Percentiles rank a stretch among this genome's conserved stretches.
phyloP scores from a whole-genome alignment of 1,284 basidiomycete species.

The Malassezia psittaci region DNA sequence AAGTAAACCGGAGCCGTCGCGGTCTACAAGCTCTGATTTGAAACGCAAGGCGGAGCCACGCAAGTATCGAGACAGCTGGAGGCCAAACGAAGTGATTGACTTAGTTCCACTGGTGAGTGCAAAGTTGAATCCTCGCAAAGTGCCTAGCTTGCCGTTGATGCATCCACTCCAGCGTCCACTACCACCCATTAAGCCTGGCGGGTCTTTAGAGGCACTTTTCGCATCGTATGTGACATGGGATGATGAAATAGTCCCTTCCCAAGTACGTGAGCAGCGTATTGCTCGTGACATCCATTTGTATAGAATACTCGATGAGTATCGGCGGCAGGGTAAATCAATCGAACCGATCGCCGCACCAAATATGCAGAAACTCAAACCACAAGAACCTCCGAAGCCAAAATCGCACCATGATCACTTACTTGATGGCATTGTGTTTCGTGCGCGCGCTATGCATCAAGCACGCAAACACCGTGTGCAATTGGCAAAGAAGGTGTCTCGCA shows the following conservation, averaged over 20 bases:
- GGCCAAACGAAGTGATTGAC: background rate
- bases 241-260: constrained; percentile 18
- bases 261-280: constrained; percentile 12
- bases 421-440: constrained; percentile 19
- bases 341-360: constrained; percentile 12
- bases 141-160: constrained; percentile 7
- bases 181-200: constrained; percentile 7
- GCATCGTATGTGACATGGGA: constrained; percentile 22
- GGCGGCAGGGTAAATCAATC: constrained; percentile 22
- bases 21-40: background rate
- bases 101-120: background rate
- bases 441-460: constrained; percentile 30
- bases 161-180: constrained; percentile 23
- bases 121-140: background rate
- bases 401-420: constrained; percentile 29
- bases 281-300: constrained; percentile 19
- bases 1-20: background rate
- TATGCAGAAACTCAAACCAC: constrained; percentile 18
- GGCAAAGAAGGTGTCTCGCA: constrained; percentile 56
- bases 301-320: constrained; percentile 21
- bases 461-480: constrained; percentile 42
- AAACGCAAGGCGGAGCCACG: background rate
- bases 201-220: constrained; percentile 14
- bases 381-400: constrained; percentile 18
- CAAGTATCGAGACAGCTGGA: background rate